Conservation (phyloP, 1,284 basidiomycete genomes). For the Naganishia albida region DNA sequence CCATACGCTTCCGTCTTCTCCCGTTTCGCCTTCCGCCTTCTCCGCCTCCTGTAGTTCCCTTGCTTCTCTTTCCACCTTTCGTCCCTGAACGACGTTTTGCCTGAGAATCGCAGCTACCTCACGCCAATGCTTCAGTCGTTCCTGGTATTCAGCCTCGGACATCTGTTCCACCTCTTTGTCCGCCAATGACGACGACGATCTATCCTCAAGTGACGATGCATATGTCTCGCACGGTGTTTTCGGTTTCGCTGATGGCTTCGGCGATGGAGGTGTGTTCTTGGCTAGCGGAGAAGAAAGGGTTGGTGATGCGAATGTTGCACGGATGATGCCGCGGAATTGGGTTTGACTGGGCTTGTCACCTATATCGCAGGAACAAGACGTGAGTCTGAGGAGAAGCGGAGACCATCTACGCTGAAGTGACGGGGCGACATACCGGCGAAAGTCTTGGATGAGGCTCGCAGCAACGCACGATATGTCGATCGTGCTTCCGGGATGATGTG, state of each 20-base stretch:
- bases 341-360: slow-evolving; percentile 45
- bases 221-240: slow-evolving; percentile 28
- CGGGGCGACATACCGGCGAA: slow-evolving; percentile 44
- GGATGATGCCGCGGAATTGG: slow-evolving; percentile 41
- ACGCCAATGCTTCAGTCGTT: slow-evolving; percentile 49
- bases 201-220: slow-evolving; percentile 6
- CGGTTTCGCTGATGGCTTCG: slow-evolving; percentile 26
- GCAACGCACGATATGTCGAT: slow-evolving; percentile 48
- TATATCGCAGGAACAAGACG: slow-evolving; percentile 11
- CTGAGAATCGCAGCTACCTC: slow-evolving; percentile 50
- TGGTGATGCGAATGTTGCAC: slow-evolving; percentile 47
- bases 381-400: not conserved
- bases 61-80: slow-evolving; percentile 41
- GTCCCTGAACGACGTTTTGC: slow-evolving; percentile 53
- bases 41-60: slow-evolving; percentile 6
- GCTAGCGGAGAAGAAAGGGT: slow-evolving; percentile 38
- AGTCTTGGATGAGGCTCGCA: slow-evolving; percentile 48
- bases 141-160: slow-evolving; percentile 35
- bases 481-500: slow-evolving; percentile 37
- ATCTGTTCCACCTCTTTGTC: slow-evolving; percentile 26
- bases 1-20: slow-evolving; percentile 21
- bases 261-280: slow-evolving; percentile 30
- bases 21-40: slow-evolving; percentile 7
- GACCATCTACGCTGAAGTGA: too few species aligned
- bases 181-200: slow-evolving; percentile 22